These are phyloP conservation scores for Serendipita sp. DNA, from an alignment of 768 basidiomycete species.

Conservation along the genomic window DNA sequence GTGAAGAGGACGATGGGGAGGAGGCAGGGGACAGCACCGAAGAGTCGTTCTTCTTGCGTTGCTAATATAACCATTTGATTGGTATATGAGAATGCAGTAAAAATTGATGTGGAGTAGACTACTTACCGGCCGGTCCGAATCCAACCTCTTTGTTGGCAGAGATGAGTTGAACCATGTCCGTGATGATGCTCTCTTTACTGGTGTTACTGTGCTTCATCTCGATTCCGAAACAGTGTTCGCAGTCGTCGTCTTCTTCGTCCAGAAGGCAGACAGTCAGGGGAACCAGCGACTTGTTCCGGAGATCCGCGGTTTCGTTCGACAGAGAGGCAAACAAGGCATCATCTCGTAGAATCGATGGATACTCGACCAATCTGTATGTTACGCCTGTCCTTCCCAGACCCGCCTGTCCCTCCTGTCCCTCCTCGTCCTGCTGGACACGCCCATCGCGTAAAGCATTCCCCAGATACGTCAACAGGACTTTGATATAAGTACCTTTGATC, in stretches of 20 bases:
- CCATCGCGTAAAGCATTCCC: neutral
- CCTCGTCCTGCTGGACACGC: neutral
- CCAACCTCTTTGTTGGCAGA: neutral
- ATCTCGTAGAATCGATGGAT: too few relatives aligned
- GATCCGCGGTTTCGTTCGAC: neutral
- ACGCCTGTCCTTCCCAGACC: too few relatives aligned
- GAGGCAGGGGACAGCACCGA: neutral
- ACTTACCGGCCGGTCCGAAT: neutral
- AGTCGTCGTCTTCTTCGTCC: slow-evolving; percentile 2
- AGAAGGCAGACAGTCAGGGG: slow-evolving; percentile 7
- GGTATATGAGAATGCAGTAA: too few relatives aligned
- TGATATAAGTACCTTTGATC: neutral
- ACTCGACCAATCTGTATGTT: too few relatives aligned
- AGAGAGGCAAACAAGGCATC: neutral
- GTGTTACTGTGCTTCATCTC: neutral
- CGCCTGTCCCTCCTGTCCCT: neutral
- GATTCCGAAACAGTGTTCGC: neutral
- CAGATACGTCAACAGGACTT: neutral
- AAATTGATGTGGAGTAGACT: too few relatives aligned
- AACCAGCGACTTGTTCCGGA: neutral
- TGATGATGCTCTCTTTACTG: neutral
- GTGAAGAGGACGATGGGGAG: neutral
- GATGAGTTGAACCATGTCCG: neutral
- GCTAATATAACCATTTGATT: too few relatives aligned
- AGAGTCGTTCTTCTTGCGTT: slow-evolving; percentile 2